Base-by-base conservation (phyloP, 805 yeast genomes). In the Wickerhamomyces strasburgensis region DNA sequence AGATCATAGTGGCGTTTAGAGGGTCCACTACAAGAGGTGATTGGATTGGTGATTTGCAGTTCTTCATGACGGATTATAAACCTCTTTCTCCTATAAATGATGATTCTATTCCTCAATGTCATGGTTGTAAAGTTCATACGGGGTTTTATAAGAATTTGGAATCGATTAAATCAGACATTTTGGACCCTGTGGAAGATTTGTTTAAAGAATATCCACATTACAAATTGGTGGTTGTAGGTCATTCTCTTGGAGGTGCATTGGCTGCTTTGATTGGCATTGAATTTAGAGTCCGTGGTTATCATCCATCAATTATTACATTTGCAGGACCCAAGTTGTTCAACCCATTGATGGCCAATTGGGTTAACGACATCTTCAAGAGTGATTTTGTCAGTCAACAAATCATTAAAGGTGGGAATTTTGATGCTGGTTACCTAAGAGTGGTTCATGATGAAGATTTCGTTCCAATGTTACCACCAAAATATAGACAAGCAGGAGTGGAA, bases 231-330 rank as follows among this genome's bases (percentile, higher is more conserved):
- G 64, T 80, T 1, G 62, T 76, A 1, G 94, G 95, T 0, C 94
- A 84, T 60, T 84, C 94, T 0, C 61, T 84, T 33, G 89, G 89
- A 1, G 94, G 78, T 2, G 88, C 90, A 0, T 52, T 82, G 28
- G 81, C 89, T 1, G 57, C 69, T 2, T 61, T 84, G 28, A 66
- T 75, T 13, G 90, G 83, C 0, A 67, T 78, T 30, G 93, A 84
- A 49, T 64, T 80, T 32, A 64, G 71, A 42, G 48, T 76, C 11
- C 47, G 73, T 55, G 87, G 85, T 0, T 63, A 59, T 40, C 52
- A 70, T 14, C 81, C 84, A 0, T 52, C 68, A 28, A 71, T 83
- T 2, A 57, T 77, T 21, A 67, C 82, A 1, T 78, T 64, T 60
- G 95, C 80, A 2, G 68, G 75, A 6, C 93, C 94, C 0, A 76